Evolutionary conservation across 805 yeast species (phyloP), one percentile per base, ranked within the genome.

Genomic region (Pichia eremophila): DNA sequence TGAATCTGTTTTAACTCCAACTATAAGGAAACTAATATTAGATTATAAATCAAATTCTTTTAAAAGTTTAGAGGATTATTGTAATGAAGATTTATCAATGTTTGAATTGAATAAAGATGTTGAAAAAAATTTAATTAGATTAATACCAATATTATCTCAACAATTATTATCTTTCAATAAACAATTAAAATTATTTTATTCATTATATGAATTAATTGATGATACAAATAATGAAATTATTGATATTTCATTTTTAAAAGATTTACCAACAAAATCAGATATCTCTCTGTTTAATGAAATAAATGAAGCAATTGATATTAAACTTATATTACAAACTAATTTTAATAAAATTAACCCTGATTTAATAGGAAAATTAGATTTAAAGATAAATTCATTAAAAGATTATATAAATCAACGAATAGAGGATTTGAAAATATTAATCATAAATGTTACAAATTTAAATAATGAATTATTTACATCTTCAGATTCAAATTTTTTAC

Each of bases 221-320:
- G 59, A 56, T 40, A 15, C 2, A 34, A 34, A 34, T 14, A 52
- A 53, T 27, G 46, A 51, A 15, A 4, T 36, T 8, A 45, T 48
- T 14, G 40, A 47, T 14, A 36, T 40, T 10, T 11, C 40, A 3
- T 56, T 65, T 18, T 36, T 58, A 11, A 22, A 44, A 2, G 49
- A 54, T 37, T 45, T 65, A 32, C 69, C 69, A 1, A 47, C 62
- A 7, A 44, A 44, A 29, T 57, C 58, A 19, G 66, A 62, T 39
- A 53, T 53, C 15, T 29, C 36, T 19, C 27, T 29, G 19, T 54
- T 51, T 40, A 47, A 48, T 10, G 50, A 44, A 25, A 46, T 53
- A 8, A 51, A 54, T 14, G 51, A 54, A 29, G 58, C 57, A 10
- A 60, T 43, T n/a, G 57, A 59, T 43, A 56, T 64, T 14, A 58